Conservation (phyloP, 352 stramenopile genomes). For the Phytophthora meadii region DNA sequence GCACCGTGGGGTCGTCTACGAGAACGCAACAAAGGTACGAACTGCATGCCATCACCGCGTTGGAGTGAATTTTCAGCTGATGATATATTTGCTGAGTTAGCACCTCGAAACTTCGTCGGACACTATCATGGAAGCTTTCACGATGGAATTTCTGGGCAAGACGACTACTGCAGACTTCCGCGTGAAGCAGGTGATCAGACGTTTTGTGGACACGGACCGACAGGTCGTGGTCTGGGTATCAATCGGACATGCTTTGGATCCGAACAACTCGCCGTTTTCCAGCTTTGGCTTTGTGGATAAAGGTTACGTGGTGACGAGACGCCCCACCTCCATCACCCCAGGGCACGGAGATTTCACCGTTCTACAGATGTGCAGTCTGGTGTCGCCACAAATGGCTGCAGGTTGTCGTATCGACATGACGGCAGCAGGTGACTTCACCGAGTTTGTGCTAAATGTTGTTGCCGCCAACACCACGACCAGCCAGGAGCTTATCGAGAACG, state of each 20-base stretch:
- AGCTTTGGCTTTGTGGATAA: conserved; percentile 59
- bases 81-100: conserved; percentile 10
- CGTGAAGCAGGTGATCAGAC: conserved; percentile 48
- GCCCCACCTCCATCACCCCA: conserved; percentile 34
- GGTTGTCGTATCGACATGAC: conserved; percentile 40
- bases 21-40: conserved; percentile 39
- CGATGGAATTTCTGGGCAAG: conserved; percentile 49
- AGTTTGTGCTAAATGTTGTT: conserved; percentile 57
- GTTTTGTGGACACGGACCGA: conserved; percentile 41
- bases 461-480: conserved; percentile 48
- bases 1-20: conserved; percentile 38
- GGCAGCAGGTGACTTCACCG: conserved; percentile 49
- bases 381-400: conserved; percentile 53
- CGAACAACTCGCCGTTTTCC: conserved; percentile 42
- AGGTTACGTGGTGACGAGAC: conserved; percentile 66
- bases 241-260: conserved; percentile 29
- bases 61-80: conserved; percentile 15
- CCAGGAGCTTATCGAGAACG: conserved; percentile 71
- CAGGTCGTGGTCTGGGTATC: conserved; percentile 57
- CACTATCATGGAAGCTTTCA: conserved; percentile 54
- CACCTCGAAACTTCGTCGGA: conserved; percentile 39
- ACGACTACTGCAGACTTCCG: conserved; percentile 41
- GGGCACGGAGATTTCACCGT: conserved; percentile 43
- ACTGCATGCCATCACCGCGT: neutral
- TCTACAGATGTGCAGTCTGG: conserved; percentile 64